Conservation (phyloP, 75 land plant species). For the Cryptomeria japonica region DNA sequence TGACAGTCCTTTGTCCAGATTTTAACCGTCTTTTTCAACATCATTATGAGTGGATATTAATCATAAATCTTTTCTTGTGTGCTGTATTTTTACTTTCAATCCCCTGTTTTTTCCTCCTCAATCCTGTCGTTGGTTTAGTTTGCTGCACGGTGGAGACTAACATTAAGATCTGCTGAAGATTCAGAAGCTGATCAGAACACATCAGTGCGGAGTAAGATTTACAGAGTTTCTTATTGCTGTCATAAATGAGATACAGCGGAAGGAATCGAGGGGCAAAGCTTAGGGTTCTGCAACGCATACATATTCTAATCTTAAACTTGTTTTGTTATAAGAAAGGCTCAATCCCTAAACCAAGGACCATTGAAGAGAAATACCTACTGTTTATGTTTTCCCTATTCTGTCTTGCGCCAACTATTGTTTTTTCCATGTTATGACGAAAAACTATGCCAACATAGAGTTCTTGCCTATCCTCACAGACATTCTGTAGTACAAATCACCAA, state of each 20-base stretch:
- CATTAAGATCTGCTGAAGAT: neutral
- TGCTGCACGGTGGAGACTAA: neutral
- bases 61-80: too few species aligned
- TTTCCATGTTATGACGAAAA: neutral
- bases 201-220: neutral
- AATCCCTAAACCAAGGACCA: neutral
- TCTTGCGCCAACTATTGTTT: neutral
- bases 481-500: slow-evolving; percentile 4
- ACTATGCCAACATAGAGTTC: neutral
- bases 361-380: neutral
- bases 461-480: neutral
- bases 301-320: too few species aligned
- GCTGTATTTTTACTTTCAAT: too few species aligned
- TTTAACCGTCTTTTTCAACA: too few species aligned
- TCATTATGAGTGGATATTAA: too few species aligned
- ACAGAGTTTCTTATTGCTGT: neutral
- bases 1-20: too few species aligned
- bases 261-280: neutral
- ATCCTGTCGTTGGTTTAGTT: neutral
- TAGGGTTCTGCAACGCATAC: neutral
- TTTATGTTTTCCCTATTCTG: neutral
- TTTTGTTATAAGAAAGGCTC: neutral
- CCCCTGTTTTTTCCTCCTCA: neutral
- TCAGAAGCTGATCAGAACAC: neutral
- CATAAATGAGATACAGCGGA: neutral